Conservation (phyloP, 1,284 basidiomycete genomes). For the Microbotryum violaceum region DNA sequence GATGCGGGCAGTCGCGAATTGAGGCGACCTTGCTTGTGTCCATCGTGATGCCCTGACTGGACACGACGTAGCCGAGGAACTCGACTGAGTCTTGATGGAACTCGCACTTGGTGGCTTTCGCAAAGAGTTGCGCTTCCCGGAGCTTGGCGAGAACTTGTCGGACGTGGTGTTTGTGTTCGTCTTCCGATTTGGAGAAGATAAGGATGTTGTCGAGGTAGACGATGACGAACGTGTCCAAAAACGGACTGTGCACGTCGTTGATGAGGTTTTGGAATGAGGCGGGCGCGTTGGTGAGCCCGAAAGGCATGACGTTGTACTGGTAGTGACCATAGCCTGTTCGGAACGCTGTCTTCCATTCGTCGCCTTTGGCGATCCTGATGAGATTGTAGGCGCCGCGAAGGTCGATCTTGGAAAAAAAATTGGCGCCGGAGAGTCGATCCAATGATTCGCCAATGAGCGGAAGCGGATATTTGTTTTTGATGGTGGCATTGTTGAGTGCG, state of each 20-base stretch:
- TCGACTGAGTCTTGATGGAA: constrained; percentile 35
- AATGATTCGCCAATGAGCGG: constrained; percentile 44
- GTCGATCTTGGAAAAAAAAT: constrained; percentile 41
- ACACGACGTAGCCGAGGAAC: constrained; percentile 46
- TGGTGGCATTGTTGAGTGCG: constrained; percentile 44
- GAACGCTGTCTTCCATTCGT: constrained; percentile 44
- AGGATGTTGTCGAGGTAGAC: constrained; percentile 42
- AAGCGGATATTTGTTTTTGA: constrained; percentile 43
- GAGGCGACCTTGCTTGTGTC: constrained; percentile 43
- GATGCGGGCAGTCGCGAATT: constrained; percentile 33
- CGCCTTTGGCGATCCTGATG: constrained; percentile 33
- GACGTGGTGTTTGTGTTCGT: constrained; percentile 40
- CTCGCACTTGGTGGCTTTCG: constrained; percentile 15
- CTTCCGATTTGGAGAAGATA: constrained; percentile 44
- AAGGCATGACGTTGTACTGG: constrained; percentile 44
- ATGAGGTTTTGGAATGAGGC: constrained; percentile 41
- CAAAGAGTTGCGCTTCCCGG: constrained; percentile 14
- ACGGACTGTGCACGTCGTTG: constrained; percentile 35
- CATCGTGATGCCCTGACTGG: constrained; percentile 41
- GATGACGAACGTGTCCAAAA: constrained; percentile 36
- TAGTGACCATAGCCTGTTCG: constrained; percentile 42
- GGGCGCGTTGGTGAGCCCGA: constrained; percentile 45
- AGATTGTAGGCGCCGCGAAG: constrained; percentile 38
- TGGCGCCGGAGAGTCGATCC: constrained; percentile 37
- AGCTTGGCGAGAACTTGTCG: constrained; percentile 41